These are phyloP conservation scores for Suillus spraguei DNA, from an alignment of 768 basidiomycete species.

Conservation along the genomic window DNA sequence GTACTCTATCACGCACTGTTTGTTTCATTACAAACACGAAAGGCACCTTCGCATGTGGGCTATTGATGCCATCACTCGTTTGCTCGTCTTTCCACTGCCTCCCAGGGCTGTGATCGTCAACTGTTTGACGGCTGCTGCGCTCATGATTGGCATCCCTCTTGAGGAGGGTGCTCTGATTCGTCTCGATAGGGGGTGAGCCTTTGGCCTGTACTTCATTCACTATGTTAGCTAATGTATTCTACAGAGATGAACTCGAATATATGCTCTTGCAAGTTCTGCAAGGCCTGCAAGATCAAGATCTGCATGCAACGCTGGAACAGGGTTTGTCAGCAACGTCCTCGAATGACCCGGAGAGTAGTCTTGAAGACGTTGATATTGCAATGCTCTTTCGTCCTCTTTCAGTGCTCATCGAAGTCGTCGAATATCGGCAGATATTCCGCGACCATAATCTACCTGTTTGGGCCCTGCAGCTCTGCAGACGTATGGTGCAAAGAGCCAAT, in stretches of 20 bases:
- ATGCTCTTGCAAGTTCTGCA: not conserved
- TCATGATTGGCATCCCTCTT: conserved; percentile 4
- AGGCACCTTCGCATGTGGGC: conserved; percentile 7
- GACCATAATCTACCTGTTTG: not conserved
- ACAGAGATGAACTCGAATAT: not conserved
- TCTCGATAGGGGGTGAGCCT: conserved; percentile 7
- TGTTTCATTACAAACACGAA: conserved; percentile 3
- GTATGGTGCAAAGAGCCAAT: not conserved
- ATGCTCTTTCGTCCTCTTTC: conserved; percentile 1
- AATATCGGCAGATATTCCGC: not conserved
- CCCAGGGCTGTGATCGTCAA: not conserved
- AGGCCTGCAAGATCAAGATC: not conserved
- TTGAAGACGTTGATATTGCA: not conserved
- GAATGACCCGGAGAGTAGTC: not conserved
- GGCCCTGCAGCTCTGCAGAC: conserved; percentile 6
- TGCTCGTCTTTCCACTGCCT: conserved; percentile 8
- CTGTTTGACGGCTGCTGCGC: conserved; percentile 7
- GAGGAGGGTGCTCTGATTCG: not conserved
- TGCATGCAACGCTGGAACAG: not conserved
- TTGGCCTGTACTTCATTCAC: not conserved
- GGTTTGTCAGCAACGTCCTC: not conserved
- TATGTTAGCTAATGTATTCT: not conserved
- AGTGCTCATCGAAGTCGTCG: conserved; percentile 1
- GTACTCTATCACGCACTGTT: conserved; percentile 7
- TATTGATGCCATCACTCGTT: conserved; percentile 7